Base-by-base conservation (phyloP, 2,329 filamentous ascomycete genomes). In the Apiospora arundinis region DNA sequence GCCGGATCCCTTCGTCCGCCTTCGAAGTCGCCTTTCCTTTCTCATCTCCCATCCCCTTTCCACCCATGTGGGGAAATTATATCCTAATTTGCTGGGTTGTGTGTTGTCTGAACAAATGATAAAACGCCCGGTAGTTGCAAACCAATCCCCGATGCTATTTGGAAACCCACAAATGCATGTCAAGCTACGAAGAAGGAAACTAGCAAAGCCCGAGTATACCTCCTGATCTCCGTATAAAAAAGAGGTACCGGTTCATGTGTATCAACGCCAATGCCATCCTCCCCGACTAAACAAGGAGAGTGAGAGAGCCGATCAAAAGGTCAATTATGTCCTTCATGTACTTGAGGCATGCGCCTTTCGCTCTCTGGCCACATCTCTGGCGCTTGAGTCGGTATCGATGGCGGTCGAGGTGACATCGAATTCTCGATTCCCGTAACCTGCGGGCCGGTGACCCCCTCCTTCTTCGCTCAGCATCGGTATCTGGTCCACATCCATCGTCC, bases 391-490 rank as follows among this genome's bases (percentile, higher is more conserved):
- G 46, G 85, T 75, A 25, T 73, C 69, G 28, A 73, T 46, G n/a
- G 66, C 46, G 40, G 69, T 67, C 4, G 70, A 40, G 37, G 42
- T 48, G 9, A 69, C 70, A 56, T 67, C 44, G 21, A 14, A 23
- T n/a, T 69, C 40, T 8, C 48, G 42, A 21, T 70, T 56, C 7
- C 32, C 56, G 6, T 60, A 3, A 32, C 32, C 48, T 5, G 49
- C 12, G 2, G 45, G 73, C 70, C 8, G 74, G 75, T 14, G 75
- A 32, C 32, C 32, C 32, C 6, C 32, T 32, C 32, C 76, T 78
- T 77, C 69, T 89, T 88, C 87, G 45, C 81, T 84, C 21, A 92
- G 80, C 42, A 91, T 78, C 2, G 90, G 89, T 66, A 92, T 91
- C 23, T 84, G 82, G 72, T 91, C 89, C 1, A 91, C 78, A 66